Conservation (phyloP, 1,284 basidiomycete genomes). For the Thecaphora thlaspeos region DNA sequence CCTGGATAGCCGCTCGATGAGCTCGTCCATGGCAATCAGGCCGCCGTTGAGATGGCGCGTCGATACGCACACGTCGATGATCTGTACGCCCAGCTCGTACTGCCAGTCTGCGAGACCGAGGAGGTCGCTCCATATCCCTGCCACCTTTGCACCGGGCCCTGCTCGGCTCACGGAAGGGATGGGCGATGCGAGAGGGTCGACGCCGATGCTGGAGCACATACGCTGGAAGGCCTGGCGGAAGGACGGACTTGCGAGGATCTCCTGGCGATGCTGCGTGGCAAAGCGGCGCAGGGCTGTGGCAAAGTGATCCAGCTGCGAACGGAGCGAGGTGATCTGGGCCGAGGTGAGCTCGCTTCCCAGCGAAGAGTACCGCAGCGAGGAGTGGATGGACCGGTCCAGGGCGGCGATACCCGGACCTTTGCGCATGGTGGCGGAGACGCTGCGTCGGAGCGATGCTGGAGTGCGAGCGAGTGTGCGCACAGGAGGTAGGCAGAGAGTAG, state of each 20-base stretch:
- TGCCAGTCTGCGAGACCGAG: constrained; percentile 88
- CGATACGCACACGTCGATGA: constrained; percentile 91
- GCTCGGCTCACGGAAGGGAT: not conserved
- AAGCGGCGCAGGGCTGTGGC: constrained; percentile 77
- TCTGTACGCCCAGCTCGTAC: constrained; percentile 91
- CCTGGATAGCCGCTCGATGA: constrained; percentile 74
- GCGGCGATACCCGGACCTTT: constrained; percentile 62
- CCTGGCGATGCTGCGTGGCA: constrained; percentile 76
- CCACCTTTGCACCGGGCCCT: constrained; percentile 63
- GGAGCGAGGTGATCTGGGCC: constrained; percentile 74
- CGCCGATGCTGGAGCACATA: constrained; percentile 92
- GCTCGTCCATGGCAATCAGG: constrained; percentile 81
- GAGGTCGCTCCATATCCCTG: constrained; percentile 79
- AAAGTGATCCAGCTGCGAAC: constrained; percentile 79
- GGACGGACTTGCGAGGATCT: constrained; percentile 78
- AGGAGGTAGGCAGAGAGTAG: not conserved
- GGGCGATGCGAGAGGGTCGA: constrained; percentile 75
- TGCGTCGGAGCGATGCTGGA: not conserved
- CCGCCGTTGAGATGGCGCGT: constrained; percentile 87
- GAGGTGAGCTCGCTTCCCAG: constrained; percentile 77
- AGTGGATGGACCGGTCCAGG: constrained; percentile 60
- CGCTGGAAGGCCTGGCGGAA: constrained; percentile 91
- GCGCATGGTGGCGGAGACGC: constrained; percentile 59
- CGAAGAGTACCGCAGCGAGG: constrained; percentile 67
- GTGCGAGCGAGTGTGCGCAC: not conserved